phyloP scores from a whole-genome alignment of 768 basidiomycete species.

The Kwoniella newhampshirensis region DNA sequence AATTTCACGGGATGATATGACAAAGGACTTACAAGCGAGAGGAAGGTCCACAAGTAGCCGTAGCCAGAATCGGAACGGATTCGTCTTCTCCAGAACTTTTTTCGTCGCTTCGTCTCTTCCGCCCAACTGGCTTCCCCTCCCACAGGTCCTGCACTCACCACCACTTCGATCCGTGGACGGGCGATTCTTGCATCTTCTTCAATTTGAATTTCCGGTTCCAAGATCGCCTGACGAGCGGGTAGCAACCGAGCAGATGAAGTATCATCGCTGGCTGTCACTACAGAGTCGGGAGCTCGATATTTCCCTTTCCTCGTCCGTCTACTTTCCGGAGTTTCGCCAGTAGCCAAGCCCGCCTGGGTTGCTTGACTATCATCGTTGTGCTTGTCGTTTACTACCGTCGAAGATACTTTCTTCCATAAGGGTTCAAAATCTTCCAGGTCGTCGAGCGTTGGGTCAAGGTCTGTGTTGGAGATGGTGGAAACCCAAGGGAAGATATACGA shows the following conservation, averaged over 20 bases:
- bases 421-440: slow-evolving; percentile 27
- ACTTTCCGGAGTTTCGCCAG: background rate
- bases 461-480: background rate
- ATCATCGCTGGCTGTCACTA: background rate
- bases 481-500: slow-evolving; percentile 10
- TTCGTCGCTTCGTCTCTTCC: slow-evolving; percentile 15
- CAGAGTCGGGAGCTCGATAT: slow-evolving; percentile 6
- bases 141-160: no score
- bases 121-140: background rate
- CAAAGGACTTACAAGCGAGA: slow-evolving; percentile 7
- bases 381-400: background rate
- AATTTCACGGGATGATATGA: background rate
- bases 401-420: slow-evolving; percentile 11
- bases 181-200: no score
- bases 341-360: slow-evolving; percentile 1
- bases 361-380: slow-evolving; percentile 3
- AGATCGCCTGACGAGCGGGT: no score
- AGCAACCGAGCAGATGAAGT: no score
- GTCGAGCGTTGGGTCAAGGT: slow-evolving; percentile 29
- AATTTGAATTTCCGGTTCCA: no score
- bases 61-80: slow-evolving; percentile 12
- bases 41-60: slow-evolving; percentile 13
- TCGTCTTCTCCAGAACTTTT: slow-evolving; percentile 10
- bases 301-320: slow-evolving; percentile 18
- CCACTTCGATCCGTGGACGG: no score